Percentiles rank a stretch among this genome's conserved stretches.
phyloP scores from a whole-genome alignment of 257 asterid species.

The Nicotiana undulata region DNA sequence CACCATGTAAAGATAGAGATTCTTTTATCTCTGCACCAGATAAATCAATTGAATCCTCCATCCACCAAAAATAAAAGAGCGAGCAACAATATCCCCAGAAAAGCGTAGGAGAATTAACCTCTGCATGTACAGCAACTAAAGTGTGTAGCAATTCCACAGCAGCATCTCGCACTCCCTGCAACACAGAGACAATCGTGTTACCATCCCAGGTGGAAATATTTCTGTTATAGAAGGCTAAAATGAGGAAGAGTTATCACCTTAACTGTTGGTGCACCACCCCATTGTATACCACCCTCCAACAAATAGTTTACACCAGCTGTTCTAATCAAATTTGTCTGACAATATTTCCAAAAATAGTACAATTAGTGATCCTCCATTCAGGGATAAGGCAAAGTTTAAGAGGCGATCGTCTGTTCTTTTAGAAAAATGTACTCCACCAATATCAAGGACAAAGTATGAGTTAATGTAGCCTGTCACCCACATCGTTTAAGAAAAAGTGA shows the following conservation, averaged over 20 bases:
- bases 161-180: conserved; percentile 95
- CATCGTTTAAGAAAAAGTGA: no score
- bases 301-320: conserved; percentile 84
- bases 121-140: conserved; percentile 92
- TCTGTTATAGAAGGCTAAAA: neutral
- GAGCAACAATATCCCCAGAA: neutral
- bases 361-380: conserved; percentile 5
- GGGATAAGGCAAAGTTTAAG: neutral
- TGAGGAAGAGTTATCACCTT: conserved; percentile 40
- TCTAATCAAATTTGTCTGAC: conserved; percentile 73
- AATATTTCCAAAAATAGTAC: conserved; percentile 11
- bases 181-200: conserved; percentile 11
- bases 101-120: conserved; percentile 41
- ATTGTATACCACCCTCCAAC: conserved; percentile 85
- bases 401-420: neutral
- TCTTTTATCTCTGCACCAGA: neutral
- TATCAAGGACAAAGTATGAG: neutral
- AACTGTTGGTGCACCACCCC: conserved; percentile 94
- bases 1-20: neutral
- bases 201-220: neutral
- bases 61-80: neutral
- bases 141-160: conserved; percentile 92
- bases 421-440: neutral
- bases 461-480: neutral
- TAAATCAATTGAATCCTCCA: neutral